Evolutionary conservation across 345 rosid species (phyloP).

Genomic region (Cochlearia excelsa): DNA sequence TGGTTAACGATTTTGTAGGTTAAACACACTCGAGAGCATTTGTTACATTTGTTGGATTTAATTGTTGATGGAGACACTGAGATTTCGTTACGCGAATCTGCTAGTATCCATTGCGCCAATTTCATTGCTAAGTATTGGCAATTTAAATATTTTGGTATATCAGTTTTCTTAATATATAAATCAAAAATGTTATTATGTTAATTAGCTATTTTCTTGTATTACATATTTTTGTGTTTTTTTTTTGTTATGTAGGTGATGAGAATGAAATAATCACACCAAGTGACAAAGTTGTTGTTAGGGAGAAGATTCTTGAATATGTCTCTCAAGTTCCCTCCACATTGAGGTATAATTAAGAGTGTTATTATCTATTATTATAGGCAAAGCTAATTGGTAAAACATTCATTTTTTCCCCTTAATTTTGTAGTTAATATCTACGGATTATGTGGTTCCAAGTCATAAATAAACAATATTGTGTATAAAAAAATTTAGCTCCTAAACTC

Average conservation of each 20-base stretch:
- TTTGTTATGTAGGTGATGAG: constrained; percentile 49
- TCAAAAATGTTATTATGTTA: neutral
- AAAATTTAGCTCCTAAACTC: neutral
- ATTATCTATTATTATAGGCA: neutral
- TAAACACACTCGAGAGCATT: constrained; percentile 83
- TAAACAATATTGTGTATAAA: no score
- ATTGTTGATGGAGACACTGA: constrained; percentile 74
- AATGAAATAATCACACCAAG: constrained; percentile 48
- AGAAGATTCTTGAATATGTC: constrained; percentile 75
- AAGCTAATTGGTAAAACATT: no score
- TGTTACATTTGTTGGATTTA: constrained; percentile 78
- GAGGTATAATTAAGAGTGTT: constrained; percentile 50
- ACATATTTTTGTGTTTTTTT: no score
- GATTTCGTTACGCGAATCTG: constrained; percentile 80
- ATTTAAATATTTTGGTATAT: constrained; percentile 31
- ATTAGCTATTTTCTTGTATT: neutral
- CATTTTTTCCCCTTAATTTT: no score
- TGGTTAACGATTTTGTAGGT: constrained; percentile 43
- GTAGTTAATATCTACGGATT: no score
- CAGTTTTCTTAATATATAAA: no score
- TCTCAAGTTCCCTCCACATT: constrained; percentile 79
- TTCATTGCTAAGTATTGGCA: constrained; percentile 88
- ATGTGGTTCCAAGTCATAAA: no score
- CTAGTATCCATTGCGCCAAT: constrained; percentile 95
- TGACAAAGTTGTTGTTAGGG: constrained; percentile 80